Evolutionary conservation across 495 filamentous ascomycete genomes (phyloP).

Genomic region (Penicillium psychrofluorescens): DNA sequence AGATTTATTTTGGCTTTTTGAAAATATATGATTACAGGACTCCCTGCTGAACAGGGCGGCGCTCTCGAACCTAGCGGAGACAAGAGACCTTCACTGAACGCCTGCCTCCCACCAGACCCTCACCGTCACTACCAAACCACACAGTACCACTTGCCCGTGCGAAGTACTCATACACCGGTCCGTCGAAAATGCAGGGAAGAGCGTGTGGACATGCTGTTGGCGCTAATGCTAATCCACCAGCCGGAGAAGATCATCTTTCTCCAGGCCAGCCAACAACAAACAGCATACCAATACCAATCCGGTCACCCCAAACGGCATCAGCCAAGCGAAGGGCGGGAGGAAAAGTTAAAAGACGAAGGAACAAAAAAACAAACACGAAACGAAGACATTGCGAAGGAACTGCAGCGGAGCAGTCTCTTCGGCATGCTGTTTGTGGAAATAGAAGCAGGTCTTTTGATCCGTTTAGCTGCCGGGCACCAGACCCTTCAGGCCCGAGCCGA

Average conservation of each 20-base stretch:
- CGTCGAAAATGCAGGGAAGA: not conserved
- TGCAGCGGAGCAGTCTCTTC: conserved; percentile 10
- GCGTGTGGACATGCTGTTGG: not conserved
- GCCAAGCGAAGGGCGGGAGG: conserved; percentile 16
- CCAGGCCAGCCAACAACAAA: not conserved
- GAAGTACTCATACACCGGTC: not conserved
- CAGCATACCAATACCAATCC: conserved; percentile 14
- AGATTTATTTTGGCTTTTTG: conserved; percentile 15
- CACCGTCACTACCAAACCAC: not conserved
- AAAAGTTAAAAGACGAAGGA: conserved; percentile 13
- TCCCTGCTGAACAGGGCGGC: conserved; percentile 6
- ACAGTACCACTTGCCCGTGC: not conserved
- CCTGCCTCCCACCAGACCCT: not conserved
- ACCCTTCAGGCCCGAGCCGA: conserved; percentile 77
- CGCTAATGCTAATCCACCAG: not conserved
- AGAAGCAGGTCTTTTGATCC: conserved; percentile 4
- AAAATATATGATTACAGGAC: conserved; percentile 24
- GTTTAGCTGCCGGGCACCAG: conserved; percentile 57
- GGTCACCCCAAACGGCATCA: conserved; percentile 11
- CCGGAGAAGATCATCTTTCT: not conserved
- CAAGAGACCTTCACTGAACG: not conserved
- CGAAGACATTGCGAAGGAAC: conserved; percentile 14
- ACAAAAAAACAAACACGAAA: conserved; percentile 13
- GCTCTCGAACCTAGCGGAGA: conserved; percentile 3
- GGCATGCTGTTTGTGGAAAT: conserved; percentile 32